Percentiles rank a stretch among this genome's conserved stretches.
Evolutionary conservation across 2,329 filamentous ascomycete genomes (phyloP).

Genomic region (Penicillium aurantiogriseum): DNA sequence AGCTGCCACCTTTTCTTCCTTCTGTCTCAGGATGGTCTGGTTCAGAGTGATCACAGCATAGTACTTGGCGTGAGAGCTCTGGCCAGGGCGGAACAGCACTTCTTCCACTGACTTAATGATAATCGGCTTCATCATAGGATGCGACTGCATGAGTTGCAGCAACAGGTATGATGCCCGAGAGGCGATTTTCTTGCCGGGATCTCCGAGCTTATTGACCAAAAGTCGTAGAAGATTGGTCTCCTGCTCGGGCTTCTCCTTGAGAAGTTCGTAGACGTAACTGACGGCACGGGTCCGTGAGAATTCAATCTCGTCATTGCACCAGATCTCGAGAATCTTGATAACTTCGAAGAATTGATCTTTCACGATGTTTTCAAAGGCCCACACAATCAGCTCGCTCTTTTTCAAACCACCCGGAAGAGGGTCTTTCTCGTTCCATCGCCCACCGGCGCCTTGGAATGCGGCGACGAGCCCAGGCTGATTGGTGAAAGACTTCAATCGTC

Average conservation of each 20-base stretch:
- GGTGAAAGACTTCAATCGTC: slow-evolving; percentile 76
- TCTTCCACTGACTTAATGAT: slow-evolving; percentile 87
- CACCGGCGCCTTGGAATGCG: slow-evolving; percentile 62
- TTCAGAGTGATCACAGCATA: slow-evolving; percentile 96
- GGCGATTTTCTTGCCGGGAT: slow-evolving; percentile 91
- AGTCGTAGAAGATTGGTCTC: slow-evolving; percentile 89
- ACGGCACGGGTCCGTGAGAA: slow-evolving; percentile 85
- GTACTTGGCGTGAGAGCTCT: slow-evolving; percentile 86
- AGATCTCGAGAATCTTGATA: slow-evolving; percentile 83
- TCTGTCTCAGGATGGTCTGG: slow-evolving; percentile 85
- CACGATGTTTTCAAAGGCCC: slow-evolving; percentile 93
- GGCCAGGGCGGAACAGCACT: slow-evolving; percentile 79
- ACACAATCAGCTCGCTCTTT: slow-evolving; percentile 75
- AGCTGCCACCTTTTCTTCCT: slow-evolving; percentile 77
- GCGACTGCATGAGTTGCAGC: slow-evolving; percentile 82
- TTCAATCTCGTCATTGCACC: slow-evolving; percentile 94
- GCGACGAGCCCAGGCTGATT: slow-evolving; percentile 74
- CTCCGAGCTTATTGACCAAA: slow-evolving; percentile 93
- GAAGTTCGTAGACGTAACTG: slow-evolving; percentile 84
- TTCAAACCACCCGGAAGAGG: slow-evolving; percentile 71
- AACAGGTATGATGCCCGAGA: slow-evolving; percentile 90
- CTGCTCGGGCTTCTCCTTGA: slow-evolving; percentile 96
- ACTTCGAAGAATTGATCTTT: slow-evolving; percentile 93
- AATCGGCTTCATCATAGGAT: slow-evolving; percentile 90
- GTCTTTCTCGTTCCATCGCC: slow-evolving; percentile 67